Evolutionary conservation across 2,329 filamentous ascomycete genomes (phyloP).

Genomic region (Stemphylium vesicarium): DNA sequence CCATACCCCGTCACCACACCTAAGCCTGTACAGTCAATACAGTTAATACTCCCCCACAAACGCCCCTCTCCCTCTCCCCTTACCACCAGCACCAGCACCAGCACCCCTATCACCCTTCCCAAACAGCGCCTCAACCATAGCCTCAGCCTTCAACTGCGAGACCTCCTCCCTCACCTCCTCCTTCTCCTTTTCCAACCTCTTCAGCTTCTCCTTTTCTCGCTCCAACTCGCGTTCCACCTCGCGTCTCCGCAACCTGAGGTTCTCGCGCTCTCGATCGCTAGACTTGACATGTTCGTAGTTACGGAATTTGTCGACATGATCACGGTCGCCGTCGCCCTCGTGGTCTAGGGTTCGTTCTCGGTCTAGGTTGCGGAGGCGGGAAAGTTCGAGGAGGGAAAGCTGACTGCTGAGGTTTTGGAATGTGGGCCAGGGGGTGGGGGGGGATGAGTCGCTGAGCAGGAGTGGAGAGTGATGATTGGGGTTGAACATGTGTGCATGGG

Average conservation of each 20-base stretch:
- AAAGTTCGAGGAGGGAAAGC: background rate
- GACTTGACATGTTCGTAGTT: background rate
- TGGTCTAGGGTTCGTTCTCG: no score
- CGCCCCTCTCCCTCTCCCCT: background rate
- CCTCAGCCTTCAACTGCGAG: conserved; percentile 1
- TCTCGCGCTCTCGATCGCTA: background rate
- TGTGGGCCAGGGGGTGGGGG: background rate
- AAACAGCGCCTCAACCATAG: conserved; percentile 1
- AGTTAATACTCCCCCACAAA: background rate
- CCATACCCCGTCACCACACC: no score
- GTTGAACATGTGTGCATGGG: background rate
- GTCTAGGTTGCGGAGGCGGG: background rate
- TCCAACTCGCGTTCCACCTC: conserved; percentile 5
- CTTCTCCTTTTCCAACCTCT: conserved; percentile 2
- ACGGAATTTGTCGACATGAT: background rate
- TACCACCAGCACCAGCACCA: no score
- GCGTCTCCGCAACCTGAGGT: background rate
- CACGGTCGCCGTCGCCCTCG: no score
- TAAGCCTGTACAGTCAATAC: no score
- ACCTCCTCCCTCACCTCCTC: conserved; percentile 3
- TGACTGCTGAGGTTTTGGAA: background rate
- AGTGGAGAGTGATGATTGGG: background rate
- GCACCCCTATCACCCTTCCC: background rate
- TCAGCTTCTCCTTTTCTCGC: conserved; percentile 4
- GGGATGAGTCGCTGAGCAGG: background rate